Evolutionary conservation across 78 protist genomes (phyloP).

Genomic region (Protostelium mycophagum): DNA sequence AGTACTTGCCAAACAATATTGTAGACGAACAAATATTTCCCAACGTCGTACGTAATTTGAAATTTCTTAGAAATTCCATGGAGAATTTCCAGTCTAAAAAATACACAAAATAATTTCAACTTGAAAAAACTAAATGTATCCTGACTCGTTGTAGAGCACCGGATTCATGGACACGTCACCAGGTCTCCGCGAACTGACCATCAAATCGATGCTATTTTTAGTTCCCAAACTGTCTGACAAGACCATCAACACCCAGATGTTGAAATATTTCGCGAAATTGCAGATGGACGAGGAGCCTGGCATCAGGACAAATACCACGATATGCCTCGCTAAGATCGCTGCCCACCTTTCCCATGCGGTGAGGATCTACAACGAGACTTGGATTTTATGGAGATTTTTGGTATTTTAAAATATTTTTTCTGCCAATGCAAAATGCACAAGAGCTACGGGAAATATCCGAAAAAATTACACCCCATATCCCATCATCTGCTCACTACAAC

Average conservation of each 20-base stretch:
- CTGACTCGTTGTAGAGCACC: neutral
- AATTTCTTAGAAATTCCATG: no score
- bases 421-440: no score
- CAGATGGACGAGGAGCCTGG: conserved; percentile 77
- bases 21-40: conserved; percentile 70
- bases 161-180: conserved; percentile 39
- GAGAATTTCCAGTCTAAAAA: no score
- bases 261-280: conserved; percentile 63
- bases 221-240: conserved; percentile 58
- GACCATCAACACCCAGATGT: conserved; percentile 32
- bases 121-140: no score
- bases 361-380: no score
- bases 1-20: conserved; percentile 29
- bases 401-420: no score
- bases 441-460: no score
- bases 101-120: no score
- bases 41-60: conserved; percentile 46
- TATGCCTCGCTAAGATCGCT: conserved; percentile 69
- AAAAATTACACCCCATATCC: no score
- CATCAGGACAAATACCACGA: conserved; percentile 77
- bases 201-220: conserved; percentile 57
- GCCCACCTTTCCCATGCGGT: conserved; percentile 16
- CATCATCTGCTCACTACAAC: no score
- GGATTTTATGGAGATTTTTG: no score
- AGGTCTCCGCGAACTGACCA: conserved; percentile 55